Evolutionary conservation across 2,329 filamentous ascomycete species (phyloP).

Genomic region (Microsporum canis): DNA sequence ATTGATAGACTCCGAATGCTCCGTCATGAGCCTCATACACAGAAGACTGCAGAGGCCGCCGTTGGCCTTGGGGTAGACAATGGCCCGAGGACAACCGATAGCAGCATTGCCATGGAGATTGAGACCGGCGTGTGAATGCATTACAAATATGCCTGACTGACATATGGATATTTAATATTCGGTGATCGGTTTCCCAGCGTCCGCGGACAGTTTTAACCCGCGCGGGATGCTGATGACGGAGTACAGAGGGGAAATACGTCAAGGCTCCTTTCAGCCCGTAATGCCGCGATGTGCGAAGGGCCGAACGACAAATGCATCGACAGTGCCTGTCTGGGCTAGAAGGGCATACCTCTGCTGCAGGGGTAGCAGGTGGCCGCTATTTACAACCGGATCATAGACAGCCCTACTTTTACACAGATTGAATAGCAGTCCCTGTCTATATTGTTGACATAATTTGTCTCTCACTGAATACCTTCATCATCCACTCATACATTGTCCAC

Average conservation of each 20-base stretch:
- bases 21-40: slow-evolving; percentile 72
- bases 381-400: background rate
- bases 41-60: slow-evolving; percentile 74
- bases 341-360: background rate
- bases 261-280: background rate
- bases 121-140: slow-evolving; percentile 7
- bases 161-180: background rate
- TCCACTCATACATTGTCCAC: slow-evolving; percentile 86
- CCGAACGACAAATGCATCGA: background rate
- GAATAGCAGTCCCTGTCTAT: background rate
- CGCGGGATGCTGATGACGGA: background rate
- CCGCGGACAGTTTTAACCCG: background rate
- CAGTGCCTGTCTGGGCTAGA: background rate
- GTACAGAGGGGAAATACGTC: background rate
- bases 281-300: background rate
- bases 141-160: background rate
- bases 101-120: slow-evolving; percentile 28
- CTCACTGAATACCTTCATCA: slow-evolving; percentile 45
- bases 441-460: background rate
- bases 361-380: background rate
- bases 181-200: background rate
- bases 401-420: background rate
- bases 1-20: slow-evolving; percentile 61
- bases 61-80: slow-evolving; percentile 59
- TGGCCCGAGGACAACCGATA: slow-evolving; percentile 31